These are phyloP conservation scores for Passiflora organensis DNA, from an alignment of 345 rosid species.

Conservation along the genomic window DNA sequence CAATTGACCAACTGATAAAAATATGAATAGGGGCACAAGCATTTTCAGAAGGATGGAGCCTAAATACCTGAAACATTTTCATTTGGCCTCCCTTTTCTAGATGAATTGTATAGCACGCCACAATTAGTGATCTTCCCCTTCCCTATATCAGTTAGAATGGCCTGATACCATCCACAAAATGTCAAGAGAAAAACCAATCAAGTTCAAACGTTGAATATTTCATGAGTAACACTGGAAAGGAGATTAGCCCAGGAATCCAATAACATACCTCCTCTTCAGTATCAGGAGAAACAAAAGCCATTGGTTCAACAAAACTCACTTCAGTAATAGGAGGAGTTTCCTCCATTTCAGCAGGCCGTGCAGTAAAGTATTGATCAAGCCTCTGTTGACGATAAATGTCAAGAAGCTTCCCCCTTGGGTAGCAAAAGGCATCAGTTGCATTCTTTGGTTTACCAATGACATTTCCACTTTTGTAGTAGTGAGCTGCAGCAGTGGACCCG, in stretches of 20 bases:
- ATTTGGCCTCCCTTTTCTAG: not conserved
- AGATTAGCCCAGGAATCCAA: not conserved
- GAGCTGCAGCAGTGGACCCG: constrained; percentile 5
- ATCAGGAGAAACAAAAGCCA: constrained; percentile 21
- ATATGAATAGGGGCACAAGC: too few relatives aligned
- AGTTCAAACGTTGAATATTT: not conserved
- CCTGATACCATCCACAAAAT: constrained; percentile 5
- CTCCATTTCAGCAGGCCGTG: constrained; percentile 15
- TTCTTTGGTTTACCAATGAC: constrained; percentile 8
- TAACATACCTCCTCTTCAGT: constrained; percentile 20
- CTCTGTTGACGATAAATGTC: constrained; percentile 21
- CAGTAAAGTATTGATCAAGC: constrained; percentile 1
- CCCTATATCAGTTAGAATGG: constrained; percentile 17
- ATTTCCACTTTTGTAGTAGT: constrained; percentile 9
- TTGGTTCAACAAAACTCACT: constrained; percentile 11
- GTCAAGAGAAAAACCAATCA: not conserved
- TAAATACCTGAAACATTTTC: constrained; percentile 17
- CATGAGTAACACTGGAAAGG: not conserved
- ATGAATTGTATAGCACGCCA: not conserved
- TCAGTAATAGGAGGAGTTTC: constrained; percentile 9
- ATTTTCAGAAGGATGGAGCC: too few relatives aligned
- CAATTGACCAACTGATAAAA: too few relatives aligned
- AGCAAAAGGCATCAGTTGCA: constrained; percentile 8
- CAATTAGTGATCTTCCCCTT: constrained; percentile 17
- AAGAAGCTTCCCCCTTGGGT: constrained; percentile 27